phyloP scores from a whole-genome alignment of 2,329 filamentous ascomycete species.

The Berkeleyomyces basicola region DNA sequence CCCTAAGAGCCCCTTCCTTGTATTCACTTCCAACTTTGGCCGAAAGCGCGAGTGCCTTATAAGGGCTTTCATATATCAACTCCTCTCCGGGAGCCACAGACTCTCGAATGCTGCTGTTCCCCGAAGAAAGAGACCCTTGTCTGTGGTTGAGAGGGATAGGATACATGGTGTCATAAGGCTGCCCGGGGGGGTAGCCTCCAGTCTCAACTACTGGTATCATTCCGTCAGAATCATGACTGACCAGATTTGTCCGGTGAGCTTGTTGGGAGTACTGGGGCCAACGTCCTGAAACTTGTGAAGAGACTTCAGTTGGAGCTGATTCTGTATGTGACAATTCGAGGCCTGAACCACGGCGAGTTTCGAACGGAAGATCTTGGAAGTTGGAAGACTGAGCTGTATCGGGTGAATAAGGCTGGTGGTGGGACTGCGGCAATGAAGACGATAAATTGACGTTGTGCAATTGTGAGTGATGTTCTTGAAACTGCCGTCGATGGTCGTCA shows the following conservation, averaged over 20 bases:
- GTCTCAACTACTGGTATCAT: background rate
- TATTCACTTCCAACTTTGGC: background rate
- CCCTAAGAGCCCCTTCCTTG: background rate
- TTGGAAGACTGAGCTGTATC: background rate
- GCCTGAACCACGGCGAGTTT: background rate
- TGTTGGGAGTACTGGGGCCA: background rate
- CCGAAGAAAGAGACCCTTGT: background rate
- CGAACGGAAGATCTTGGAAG: background rate
- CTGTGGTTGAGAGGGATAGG: background rate
- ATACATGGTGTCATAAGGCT: background rate
- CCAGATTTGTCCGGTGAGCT: background rate
- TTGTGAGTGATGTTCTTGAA: background rate
- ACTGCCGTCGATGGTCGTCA: background rate
- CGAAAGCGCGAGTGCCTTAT: background rate
- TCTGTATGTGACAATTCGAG: background rate
- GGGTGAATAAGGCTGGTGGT: background rate
- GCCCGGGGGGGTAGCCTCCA: background rate
- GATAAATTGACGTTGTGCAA: background rate
- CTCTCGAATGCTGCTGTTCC: background rate
- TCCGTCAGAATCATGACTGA: background rate
- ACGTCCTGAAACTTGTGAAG: background rate
- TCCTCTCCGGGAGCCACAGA: background rate
- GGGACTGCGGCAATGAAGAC: background rate
- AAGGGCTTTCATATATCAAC: slow-evolving; percentile 1
- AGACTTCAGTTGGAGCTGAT: background rate